Base-by-base conservation (phyloP, 1,284 basidiomycete species). In the Salmacisia buchloeana region DNA sequence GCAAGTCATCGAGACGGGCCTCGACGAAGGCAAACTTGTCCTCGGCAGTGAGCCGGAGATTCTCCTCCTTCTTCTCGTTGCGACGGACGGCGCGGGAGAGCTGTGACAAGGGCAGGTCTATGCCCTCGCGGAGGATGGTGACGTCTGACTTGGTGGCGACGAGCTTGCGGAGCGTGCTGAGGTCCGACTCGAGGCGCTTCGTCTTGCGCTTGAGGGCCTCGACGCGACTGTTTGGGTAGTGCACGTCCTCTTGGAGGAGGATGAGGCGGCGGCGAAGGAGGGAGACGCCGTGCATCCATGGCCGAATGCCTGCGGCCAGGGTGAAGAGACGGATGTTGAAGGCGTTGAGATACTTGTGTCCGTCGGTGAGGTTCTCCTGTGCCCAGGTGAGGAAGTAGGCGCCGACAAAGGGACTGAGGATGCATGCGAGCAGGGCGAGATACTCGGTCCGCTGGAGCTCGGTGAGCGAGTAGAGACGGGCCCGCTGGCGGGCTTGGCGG, bases 281-380 rank as follows among this genome's bases (percentile, higher is more conserved):
- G 23, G 34, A 56, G 45, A 68, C 64, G 41, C 65, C 68, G 62
- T 72, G 76, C 27, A 70, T 66, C 66, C 73, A 73, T 2, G 81
- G 81, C 65, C 80, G 80, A 62, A 81, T 73, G 15, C 76, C 75
- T 2, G 78, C 76, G 18, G 80, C 79, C 41, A 81, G 61, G 35
- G 69, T 72, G 60, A 81, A 81, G 27, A 81, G 67, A 6, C 76
- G 70, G 38, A 81, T 76, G 66, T 78, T 72, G 65, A 75, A 77
- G 10, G 65, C 68, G 63, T 80, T 81, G 65, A 76, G 68, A 39
- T 74, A 76, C 31, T 70, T 64, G 54, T 68, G 64, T 31, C 74
- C 74, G 59, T 81, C 80, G 43, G 70, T 74, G 31, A 81, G 70
- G 46, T 74, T 71, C 15, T 70, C 72, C 41, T 71, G 65, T 27